Evolutionary conservation across 441 rosid genomes (phyloP).

Genomic region (Geranium incanum): DNA sequence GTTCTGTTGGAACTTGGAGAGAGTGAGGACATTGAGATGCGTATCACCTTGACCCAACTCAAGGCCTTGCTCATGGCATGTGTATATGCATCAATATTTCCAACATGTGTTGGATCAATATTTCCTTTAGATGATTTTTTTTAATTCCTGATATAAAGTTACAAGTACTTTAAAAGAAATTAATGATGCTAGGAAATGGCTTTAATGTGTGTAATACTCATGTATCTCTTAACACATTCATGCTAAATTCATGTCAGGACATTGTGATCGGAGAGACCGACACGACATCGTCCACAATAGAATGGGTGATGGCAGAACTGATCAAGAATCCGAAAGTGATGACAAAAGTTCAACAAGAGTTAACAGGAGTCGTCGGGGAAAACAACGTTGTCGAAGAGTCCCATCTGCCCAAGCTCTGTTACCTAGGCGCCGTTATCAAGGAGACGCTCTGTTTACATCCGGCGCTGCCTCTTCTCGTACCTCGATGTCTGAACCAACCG

Average conservation of each 20-base stretch:
- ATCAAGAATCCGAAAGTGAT: constrained; percentile 32
- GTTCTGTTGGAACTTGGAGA: constrained; percentile 28
- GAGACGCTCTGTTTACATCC: constrained; percentile 46
- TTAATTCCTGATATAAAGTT: no score
- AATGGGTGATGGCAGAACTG: constrained; percentile 45
- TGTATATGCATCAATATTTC: no score
- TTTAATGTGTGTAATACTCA: no score
- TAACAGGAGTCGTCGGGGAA: constrained; percentile 35
- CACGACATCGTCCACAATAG: constrained; percentile 41
- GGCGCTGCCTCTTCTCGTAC: constrained; percentile 35
- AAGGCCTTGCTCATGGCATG: no score
- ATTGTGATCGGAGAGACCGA: constrained; percentile 20
- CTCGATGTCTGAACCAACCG: constrained; percentile 26
- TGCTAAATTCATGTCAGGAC: background rate
- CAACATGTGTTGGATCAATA: no score
- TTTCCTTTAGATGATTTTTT: no score
- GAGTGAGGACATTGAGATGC: constrained; percentile 18
- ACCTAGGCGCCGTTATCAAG: constrained; percentile 37
- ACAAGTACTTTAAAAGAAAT: no score
- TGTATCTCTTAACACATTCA: no score
- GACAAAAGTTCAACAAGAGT: constrained; percentile 31
- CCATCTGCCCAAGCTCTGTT: constrained; percentile 31
- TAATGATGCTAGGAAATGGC: no score
- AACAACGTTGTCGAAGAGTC: constrained; percentile 38
- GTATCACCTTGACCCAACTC: constrained; percentile 21